Evolutionary conservation across 2,329 filamentous ascomycete genomes (phyloP), one percentile per base, ranked within the genome.

Genomic region (Diaporthe aspalathi): DNA sequence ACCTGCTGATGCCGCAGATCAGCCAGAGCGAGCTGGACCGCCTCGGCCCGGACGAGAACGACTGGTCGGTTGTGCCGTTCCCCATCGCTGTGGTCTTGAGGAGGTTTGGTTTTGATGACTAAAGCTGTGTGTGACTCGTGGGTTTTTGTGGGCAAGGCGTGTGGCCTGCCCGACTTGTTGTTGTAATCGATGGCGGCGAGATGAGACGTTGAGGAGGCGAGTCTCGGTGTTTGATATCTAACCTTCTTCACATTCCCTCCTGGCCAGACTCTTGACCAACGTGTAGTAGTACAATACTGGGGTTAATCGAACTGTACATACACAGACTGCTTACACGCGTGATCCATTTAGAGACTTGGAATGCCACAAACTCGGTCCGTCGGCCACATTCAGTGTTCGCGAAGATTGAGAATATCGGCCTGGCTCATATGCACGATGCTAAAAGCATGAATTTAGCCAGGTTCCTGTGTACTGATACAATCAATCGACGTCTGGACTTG

Each of bases 31-130:
- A 32, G 3, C n/a, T 67, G 38, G 60, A 70, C 32, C 22, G 22
- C 6, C 60, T 70, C 11, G 56, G 47, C 16, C 49, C 68, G 20
- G 68, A 70, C n/a, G 49, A 70, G 68, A 70, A 67, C 22, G 68
- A 56, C 40, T 45, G 32, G 22, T 35, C 49, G 14, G 4, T 45
- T 17, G 38, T 70, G 22, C 68, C 68, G 24, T 38, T 35, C 29
- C 50, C 68, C 3, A 40, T 70, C 3, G 45, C 53, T 12, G 40
- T 43, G 38, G 60, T 43, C 8, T 16, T 70, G 29, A 57, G 35
- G 32, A 29, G 45, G 8, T 50, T 65, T 20, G 60, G 60, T 1
- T 65, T 65, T 2, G 17, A 35, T 11, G 8, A 14, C 35, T 65
- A 27, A 3, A 14, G 12, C 12, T 5, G 5, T 27, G 14, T 35